Percentiles rank a stretch among this genome's conserved stretches.
These are phyloP conservation scores for Schizosaccharomyces cryophilus DNA, from an alignment of 805 yeast species.

Conservation along the genomic window DNA sequence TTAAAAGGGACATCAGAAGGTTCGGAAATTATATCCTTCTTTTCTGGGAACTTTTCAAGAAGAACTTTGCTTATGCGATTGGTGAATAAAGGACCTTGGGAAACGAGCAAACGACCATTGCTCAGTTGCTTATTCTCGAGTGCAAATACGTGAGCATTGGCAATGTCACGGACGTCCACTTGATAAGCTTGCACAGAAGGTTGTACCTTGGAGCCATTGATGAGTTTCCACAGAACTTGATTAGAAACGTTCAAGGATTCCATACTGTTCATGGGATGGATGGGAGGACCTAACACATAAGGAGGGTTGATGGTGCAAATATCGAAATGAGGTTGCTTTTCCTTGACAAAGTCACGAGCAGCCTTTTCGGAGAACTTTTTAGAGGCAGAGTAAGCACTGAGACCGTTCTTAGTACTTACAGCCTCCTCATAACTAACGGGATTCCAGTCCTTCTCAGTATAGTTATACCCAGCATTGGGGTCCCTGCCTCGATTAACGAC, in stretches of 20 bases:
- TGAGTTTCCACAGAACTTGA: constrained; percentile 13
- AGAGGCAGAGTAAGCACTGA: constrained; percentile 16
- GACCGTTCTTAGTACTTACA: constrained; percentile 3
- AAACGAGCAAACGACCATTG: constrained; percentile 12
- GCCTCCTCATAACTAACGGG: constrained; percentile 14
- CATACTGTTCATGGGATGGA: constrained; percentile 9
- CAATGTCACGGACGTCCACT: constrained; percentile 40
- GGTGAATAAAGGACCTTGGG: constrained; percentile 8
- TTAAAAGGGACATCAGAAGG: constrained; percentile 1
- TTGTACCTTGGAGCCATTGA: constrained; percentile 7
- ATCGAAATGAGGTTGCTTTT: constrained; percentile 9
- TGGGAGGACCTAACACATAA: constrained; percentile 10
- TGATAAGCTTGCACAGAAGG: constrained; percentile 11
- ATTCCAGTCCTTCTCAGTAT: constrained; percentile 18
- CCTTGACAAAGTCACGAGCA: constrained; percentile 29
- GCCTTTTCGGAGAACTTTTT: constrained; percentile 33
- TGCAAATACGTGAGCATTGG: constrained; percentile 31
- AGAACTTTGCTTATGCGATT: constrained; percentile 5
- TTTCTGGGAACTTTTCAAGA: constrained; percentile 7
- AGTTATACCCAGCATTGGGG: constrained; percentile 6
- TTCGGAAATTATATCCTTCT: constrained; percentile 6
- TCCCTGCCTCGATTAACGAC: constrained; percentile 10
- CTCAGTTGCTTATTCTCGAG: constrained; percentile 12
- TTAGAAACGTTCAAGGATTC: constrained; percentile 14
- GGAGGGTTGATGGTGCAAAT: constrained; percentile 10